phyloP scores from a whole-genome alignment of 176 grass and related monocot species.

The Elaeis guineensis region DNA sequence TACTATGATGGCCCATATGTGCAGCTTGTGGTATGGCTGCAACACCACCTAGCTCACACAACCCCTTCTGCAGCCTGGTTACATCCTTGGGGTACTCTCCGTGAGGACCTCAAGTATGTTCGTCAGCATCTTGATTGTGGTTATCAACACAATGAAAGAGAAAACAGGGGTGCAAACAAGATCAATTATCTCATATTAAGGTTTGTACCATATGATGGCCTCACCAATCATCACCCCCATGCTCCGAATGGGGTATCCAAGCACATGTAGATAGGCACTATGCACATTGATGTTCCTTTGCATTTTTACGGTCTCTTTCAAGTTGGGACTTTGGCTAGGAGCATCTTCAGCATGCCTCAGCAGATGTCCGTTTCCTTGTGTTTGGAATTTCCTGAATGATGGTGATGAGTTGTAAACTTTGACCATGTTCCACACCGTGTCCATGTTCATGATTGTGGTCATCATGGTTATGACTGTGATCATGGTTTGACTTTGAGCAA shows the following conservation, averaged over 20 bases:
- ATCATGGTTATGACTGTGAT: constrained; percentile 2
- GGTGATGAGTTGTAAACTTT: constrained; percentile 5
- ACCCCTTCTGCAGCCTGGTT: constrained; percentile 25
- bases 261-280: constrained; percentile 33
- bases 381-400: neutral
- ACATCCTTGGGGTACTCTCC: constrained; percentile 37
- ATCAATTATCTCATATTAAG: constrained; percentile 32
- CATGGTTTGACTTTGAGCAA: neutral
- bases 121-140: constrained; percentile 33
- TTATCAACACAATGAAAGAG: constrained; percentile 28
- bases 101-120: constrained; percentile 36
- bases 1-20: constrained; percentile 40
- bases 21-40: constrained; percentile 26
- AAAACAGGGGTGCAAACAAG: constrained; percentile 31
- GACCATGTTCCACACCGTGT: constrained; percentile 8
- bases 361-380: no score
- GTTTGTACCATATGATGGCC: no score
- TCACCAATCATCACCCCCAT: constrained; percentile 34
- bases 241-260: constrained; percentile 30
- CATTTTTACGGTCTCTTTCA: no score
- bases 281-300: constrained; percentile 37
- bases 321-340: no score
- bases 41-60: constrained; percentile 30
- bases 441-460: constrained; percentile 4
- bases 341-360: no score